Percentiles rank a stretch among this genome's conserved stretches.
Conservation (phyloP, 768 basidiomycete species). For the Boletellus emodensis region DNA sequence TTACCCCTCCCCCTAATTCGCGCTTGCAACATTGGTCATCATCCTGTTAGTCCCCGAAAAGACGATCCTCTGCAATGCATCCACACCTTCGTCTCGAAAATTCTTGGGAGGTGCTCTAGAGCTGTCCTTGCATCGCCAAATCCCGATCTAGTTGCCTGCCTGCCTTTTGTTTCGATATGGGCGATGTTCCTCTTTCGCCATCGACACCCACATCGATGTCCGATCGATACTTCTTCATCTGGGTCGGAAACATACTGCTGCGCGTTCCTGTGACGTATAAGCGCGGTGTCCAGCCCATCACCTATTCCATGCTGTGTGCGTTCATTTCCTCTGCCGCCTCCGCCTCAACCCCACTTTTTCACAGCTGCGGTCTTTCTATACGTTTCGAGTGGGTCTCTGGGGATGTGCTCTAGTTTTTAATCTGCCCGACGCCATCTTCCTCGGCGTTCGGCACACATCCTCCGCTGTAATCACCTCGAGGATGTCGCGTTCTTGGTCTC, state of each 20-base stretch:
- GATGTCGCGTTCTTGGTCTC: slow-evolving; percentile 19
- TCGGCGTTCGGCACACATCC: not conserved
- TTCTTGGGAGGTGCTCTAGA: not conserved
- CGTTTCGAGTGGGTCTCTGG: not conserved
- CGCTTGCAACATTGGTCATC: not conserved
- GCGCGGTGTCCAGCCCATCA: not conserved
- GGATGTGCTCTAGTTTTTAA: not conserved
- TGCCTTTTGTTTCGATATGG: not conserved
- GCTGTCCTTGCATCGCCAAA: slow-evolving; percentile 1
- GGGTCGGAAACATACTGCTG: not conserved
- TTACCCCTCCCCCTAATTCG: not conserved
- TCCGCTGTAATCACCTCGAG: slow-evolving; percentile 30
- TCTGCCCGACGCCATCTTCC: not conserved
- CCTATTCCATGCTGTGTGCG: slow-evolving; percentile 5
- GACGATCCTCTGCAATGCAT: not conserved
- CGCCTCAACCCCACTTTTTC: slow-evolving; percentile 28
- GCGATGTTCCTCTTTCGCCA: not conserved
- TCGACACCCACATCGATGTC: slow-evolving; percentile 18
- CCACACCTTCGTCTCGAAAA: not conserved
- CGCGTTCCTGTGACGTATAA: slow-evolving; percentile 31
- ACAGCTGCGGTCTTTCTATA: not conserved
- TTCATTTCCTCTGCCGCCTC: slow-evolving; percentile 21
- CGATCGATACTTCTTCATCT: slow-evolving; percentile 12
- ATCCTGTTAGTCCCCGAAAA: not conserved
- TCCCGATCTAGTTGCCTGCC: not conserved